Evolutionary conservation across 371 early-diverging fungal species (phyloP).

Genomic region (Lichtheimia corymbifera): DNA sequence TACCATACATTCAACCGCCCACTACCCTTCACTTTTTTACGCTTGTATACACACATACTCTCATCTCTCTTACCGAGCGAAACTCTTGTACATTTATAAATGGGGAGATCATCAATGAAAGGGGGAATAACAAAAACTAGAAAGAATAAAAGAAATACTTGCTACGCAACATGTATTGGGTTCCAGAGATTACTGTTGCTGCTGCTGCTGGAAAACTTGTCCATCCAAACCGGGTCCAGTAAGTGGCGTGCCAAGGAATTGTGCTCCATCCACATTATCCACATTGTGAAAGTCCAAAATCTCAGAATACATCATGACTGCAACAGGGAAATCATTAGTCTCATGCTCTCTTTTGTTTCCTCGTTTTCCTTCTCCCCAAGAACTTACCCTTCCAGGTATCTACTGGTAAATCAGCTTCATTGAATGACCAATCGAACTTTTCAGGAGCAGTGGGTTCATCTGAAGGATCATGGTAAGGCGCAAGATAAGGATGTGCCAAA

Average conservation of each 20-base stretch:
- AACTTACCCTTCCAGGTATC: conserved; percentile 84
- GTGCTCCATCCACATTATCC: conserved; percentile 42
- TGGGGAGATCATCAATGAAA: too few species aligned
- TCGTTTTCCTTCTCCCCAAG: not conserved
- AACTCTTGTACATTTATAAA: too few species aligned
- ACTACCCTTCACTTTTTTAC: too few species aligned
- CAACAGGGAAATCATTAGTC: not conserved
- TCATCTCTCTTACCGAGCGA: too few species aligned
- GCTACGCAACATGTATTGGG: too few species aligned
- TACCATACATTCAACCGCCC: too few species aligned
- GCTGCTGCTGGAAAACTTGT: conserved; percentile 28
- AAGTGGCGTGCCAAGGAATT: conserved; percentile 48
- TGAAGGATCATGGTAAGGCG: conserved; percentile 91
- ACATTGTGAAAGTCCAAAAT: conserved; percentile 71
- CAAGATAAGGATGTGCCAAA: conserved; percentile 83
- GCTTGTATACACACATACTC: too few species aligned
- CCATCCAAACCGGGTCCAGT: conserved; percentile 41
- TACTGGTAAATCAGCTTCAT: conserved; percentile 84
- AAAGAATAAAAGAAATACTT: too few species aligned
- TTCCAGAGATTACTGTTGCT: not conserved
- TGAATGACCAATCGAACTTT: conserved; percentile 95
- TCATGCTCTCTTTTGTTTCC: not conserved
- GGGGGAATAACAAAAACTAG: too few species aligned
- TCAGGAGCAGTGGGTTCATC: conserved; percentile 87
- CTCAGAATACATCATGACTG: conserved; percentile 73